phyloP scores from a whole-genome alignment of 257 asterid species.

The Solanum megistacrolobum region DNA sequence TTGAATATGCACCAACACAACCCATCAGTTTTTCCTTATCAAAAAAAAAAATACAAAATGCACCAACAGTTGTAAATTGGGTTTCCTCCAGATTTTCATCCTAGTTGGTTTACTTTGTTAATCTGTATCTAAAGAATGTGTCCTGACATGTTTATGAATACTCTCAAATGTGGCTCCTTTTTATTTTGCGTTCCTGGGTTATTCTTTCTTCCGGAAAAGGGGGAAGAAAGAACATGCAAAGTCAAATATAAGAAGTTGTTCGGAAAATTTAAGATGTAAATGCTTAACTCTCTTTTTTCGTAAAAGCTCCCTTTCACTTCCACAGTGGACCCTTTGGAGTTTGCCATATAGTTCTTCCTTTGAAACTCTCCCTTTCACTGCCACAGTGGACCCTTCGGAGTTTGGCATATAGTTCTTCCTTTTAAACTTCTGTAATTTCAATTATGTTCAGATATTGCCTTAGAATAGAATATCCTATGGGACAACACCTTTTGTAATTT shows the following conservation, averaged over 20 bases:
- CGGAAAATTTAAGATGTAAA: background rate
- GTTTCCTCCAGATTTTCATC: background rate
- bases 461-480: background rate
- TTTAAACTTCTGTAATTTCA: background rate
- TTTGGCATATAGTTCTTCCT: background rate
- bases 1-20: background rate
- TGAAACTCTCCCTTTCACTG: background rate
- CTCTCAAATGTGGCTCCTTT: background rate
- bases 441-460: background rate
- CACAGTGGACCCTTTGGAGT: background rate
- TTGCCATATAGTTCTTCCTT: background rate
- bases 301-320: background rate
- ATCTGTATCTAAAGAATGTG: background rate
- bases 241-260: background rate
- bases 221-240: background rate
- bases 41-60: background rate
- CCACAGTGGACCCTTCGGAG: background rate
- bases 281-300: background rate
- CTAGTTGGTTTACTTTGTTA: too few species aligned
- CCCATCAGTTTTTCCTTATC: background rate
- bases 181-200: background rate
- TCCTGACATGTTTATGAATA: background rate
- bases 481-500: background rate
- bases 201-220: background rate
- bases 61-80: background rate